Conservation (phyloP, 2,329 filamentous ascomycete genomes). For the Fusarium sacchari region DNA sequence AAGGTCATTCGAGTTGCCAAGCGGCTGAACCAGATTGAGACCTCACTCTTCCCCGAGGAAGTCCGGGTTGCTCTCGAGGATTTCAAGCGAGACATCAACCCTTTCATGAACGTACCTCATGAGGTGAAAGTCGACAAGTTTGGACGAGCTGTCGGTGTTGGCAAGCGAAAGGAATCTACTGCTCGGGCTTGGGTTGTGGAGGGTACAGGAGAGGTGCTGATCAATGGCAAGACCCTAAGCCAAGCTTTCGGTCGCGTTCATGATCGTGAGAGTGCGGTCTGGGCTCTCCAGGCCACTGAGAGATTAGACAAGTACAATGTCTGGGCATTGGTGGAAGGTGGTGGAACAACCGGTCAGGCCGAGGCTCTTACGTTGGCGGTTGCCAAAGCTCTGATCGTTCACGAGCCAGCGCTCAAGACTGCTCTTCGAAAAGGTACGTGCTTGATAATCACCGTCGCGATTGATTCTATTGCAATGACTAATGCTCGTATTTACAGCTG, state of each 20-base stretch:
- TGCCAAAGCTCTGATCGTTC: constrained; percentile 85
- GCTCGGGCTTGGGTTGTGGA: constrained; percentile 91
- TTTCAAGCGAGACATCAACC: constrained; percentile 81
- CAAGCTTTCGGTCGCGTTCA: constrained; percentile 88
- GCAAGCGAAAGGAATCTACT: constrained; percentile 86
- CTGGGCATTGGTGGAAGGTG: constrained; percentile 85
- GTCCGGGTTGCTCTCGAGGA: constrained; percentile 71
- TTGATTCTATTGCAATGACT: constrained; percentile 48
- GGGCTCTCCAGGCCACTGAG: constrained; percentile 85
- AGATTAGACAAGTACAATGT: constrained; percentile 97
- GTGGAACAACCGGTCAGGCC: constrained; percentile 93
- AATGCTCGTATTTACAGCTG: constrained; percentile 70
- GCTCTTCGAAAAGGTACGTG: constrained; percentile 85
- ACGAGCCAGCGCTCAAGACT: constrained; percentile 92
- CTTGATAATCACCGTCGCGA: constrained; percentile 4
- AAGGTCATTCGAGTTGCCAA: constrained; percentile 80
- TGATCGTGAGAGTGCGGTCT: constrained; percentile 92
- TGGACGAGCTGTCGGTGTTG: constrained; percentile 82
- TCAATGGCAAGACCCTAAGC: constrained; percentile 89
- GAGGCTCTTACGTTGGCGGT: constrained; percentile 93
- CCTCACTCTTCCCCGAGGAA: constrained; percentile 75
- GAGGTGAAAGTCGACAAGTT: constrained; percentile 76
- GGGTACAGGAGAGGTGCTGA: constrained; percentile 86
- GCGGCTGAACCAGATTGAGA: constrained; percentile 86
- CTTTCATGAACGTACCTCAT: constrained; percentile 70